A percentile compares a stretch with the other conserved stretches of the same genome.
Evolutionary conservation across 1,139 yeast genomes (phyloP).

Genomic region (Blastobotrys illinoisensis): DNA sequence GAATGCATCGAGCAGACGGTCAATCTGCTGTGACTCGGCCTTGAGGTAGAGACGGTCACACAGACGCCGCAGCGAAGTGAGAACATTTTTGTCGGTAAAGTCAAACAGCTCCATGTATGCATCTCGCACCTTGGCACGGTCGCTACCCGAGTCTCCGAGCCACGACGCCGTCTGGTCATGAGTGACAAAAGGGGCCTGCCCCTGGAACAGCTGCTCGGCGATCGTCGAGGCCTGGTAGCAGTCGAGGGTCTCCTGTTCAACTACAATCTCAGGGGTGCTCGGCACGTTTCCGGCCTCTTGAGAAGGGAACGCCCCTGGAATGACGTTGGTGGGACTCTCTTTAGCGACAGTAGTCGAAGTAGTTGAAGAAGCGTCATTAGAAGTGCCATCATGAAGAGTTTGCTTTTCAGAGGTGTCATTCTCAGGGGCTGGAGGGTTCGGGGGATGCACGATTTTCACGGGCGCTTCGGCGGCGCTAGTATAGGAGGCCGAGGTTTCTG

Average conservation of each 20-base stretch:
- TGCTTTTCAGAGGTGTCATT: background rate
- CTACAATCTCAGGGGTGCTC: background rate
- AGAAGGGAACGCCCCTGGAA: background rate
- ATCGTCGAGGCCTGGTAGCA: constrained; percentile 2
- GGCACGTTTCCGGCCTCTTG: background rate
- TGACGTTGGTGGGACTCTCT: background rate
- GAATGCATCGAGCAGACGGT: constrained; percentile 64
- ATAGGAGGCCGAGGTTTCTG: background rate
- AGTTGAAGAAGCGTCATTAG: background rate
- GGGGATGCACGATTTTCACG: background rate
- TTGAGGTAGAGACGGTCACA: constrained; percentile 64
- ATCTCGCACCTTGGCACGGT: constrained; percentile 21
- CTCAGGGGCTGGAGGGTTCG: background rate
- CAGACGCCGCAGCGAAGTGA: constrained; percentile 52
- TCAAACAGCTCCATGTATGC: constrained; percentile 31
- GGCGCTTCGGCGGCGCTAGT: background rate
- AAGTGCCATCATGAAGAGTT: background rate
- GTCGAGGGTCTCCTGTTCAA: background rate
- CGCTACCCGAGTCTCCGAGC: constrained; percentile 27
- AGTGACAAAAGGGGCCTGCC: constrained; percentile 16
- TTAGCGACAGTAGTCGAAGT: background rate
- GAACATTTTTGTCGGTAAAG: constrained; percentile 27
- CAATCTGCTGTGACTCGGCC: constrained; percentile 83
- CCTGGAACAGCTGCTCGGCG: constrained; percentile 19
- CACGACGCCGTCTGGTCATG: constrained; percentile 28